These are phyloP conservation scores for Trichophaea hybrida DNA, from an alignment of 2,329 filamentous ascomycete genomes.

Conservation along the genomic window DNA sequence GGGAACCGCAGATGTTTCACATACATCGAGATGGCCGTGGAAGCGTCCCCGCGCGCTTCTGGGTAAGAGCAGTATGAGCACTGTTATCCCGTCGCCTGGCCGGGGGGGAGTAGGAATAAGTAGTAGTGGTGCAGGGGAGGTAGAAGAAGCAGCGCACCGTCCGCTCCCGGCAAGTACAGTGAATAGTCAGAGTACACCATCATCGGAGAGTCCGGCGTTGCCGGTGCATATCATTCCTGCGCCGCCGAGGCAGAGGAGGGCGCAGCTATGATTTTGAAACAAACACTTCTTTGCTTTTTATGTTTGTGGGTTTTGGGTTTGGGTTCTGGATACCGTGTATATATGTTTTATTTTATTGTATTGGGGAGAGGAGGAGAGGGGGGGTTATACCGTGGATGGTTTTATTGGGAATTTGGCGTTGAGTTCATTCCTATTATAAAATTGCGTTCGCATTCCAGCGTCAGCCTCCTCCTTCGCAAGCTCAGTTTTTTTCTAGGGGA, in stretches of 20 bases:
- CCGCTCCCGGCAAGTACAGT: background rate
- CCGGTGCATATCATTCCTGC: constrained; percentile 18
- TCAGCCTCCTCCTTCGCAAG: too few relatives aligned
- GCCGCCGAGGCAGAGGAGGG: background rate
- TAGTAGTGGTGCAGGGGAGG: background rate
- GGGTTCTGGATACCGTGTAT: background rate
- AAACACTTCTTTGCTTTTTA: background rate
- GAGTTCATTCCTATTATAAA: too few relatives aligned
- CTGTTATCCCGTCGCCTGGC: background rate
- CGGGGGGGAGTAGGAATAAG: background rate
- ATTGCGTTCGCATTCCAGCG: too few relatives aligned
- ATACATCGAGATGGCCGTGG: background rate
- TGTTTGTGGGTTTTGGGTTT: background rate
- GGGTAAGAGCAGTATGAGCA: background rate
- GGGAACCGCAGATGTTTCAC: background rate
- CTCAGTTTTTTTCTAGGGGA: too few relatives aligned
- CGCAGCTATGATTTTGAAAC: too few relatives aligned
- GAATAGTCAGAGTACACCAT: background rate
- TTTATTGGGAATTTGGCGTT: too few relatives aligned
- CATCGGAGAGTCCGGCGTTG: background rate
- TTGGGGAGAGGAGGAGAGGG: background rate
- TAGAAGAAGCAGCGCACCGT: background rate
- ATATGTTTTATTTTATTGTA: background rate
- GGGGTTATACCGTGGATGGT: too few relatives aligned
- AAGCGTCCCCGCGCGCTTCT: background rate